Evolutionary conservation across 257 asterid species (phyloP).

Genomic region (Salvia hispanica): DNA sequence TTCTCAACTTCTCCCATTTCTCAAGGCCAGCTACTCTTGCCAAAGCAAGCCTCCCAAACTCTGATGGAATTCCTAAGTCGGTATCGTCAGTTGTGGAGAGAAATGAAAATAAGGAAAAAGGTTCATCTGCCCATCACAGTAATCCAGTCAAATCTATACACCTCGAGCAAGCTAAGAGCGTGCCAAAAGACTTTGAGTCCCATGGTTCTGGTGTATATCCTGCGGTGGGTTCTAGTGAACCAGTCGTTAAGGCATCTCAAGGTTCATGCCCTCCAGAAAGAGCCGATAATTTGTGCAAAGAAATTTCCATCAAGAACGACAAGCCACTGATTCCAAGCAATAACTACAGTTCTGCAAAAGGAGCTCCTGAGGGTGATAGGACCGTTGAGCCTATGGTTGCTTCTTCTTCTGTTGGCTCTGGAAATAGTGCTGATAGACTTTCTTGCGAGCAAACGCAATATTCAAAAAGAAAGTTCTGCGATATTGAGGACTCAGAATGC

Average conservation of each 20-base stretch:
- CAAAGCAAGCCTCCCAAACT: constrained; percentile 44
- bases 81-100: constrained; percentile 40
- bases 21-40: constrained; percentile 58
- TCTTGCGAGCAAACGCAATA: constrained; percentile 63
- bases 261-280: constrained; percentile 38
- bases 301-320: constrained; percentile 42
- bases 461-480: constrained; percentile 64
- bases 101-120: constrained; percentile 41
- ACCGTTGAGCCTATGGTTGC: constrained; percentile 61
- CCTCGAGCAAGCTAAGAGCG: constrained; percentile 33
- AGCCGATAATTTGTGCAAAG: constrained; percentile 40
- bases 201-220: constrained; percentile 34
- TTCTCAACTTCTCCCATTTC: constrained; percentile 74
- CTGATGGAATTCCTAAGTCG: constrained; percentile 44
- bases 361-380: constrained; percentile 49
- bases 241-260: constrained; percentile 36
- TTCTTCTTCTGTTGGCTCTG: constrained; percentile 93
- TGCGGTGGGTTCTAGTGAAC: constrained; percentile 32
- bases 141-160: constrained; percentile 38
- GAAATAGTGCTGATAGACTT: constrained; percentile 69
- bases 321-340: constrained; percentile 29
- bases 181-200: constrained; percentile 36
- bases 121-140: constrained; percentile 28
- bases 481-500: constrained; percentile 65
- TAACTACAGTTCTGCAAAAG: constrained; percentile 34